A percentile compares a stretch with the other conserved stretches of the same genome.
Evolutionary conservation across 805 yeast species (phyloP).

Genomic region (Phaffomyces opuntiae): DNA sequence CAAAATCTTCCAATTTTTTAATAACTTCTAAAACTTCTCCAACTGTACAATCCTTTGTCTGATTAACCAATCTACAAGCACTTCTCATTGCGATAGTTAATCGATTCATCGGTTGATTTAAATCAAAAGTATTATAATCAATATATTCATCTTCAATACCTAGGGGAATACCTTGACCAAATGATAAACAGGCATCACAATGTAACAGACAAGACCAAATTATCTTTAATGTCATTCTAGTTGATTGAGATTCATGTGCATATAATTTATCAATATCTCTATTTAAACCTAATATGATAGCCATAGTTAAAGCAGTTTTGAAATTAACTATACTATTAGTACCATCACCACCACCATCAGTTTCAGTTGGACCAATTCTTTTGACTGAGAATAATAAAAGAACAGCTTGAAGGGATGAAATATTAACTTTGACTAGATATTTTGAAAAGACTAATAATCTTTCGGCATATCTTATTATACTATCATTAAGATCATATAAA

Average conservation of each 20-base stretch:
- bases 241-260: conserved; percentile 1
- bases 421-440: conserved; percentile 6
- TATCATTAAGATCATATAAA: conserved; percentile 11
- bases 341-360: conserved; percentile 17
- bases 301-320: conserved; percentile 19
- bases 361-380: conserved; percentile 14
- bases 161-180: conserved; percentile 19
- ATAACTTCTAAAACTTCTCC: conserved; percentile 12
- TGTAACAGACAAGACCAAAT: conserved; percentile 16
- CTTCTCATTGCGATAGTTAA: conserved; percentile 10
- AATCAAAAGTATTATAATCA: background rate
- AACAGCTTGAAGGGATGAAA: conserved; percentile 19
- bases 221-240: conserved; percentile 4
- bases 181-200: conserved; percentile 14
- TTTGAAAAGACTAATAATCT: conserved; percentile 12
- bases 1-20: conserved; percentile 12
- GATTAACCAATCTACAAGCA: conserved; percentile 5
- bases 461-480: conserved; percentile 10
- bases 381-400: conserved; percentile 11
- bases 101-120: background rate
- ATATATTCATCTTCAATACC: conserved; percentile 14
- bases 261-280: conserved; percentile 16
- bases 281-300: conserved; percentile 19
- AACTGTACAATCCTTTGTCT: conserved; percentile 4
- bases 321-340: conserved; percentile 10